Conservation (phyloP, 2,329 filamentous ascomycete genomes). For the Cercospora sp. region DNA sequence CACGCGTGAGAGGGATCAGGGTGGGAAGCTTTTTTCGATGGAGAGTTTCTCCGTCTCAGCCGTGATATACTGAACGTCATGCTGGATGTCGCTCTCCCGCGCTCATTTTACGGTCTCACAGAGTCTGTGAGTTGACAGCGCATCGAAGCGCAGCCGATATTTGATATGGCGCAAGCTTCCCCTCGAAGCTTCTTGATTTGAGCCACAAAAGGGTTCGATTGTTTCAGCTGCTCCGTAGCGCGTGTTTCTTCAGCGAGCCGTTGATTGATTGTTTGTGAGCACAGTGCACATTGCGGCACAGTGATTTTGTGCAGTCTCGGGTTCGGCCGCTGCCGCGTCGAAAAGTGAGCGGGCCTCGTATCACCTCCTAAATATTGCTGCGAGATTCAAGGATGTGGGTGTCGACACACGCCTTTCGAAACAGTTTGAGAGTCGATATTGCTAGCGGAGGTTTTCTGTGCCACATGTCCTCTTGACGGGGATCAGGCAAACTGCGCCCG, state of each 20-base stretch:
- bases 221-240: conserved; percentile 2
- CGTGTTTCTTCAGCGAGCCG: neutral
- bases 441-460: neutral
- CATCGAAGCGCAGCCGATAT: neutral
- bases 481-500: neutral
- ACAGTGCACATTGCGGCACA: neutral
- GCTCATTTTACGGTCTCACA: neutral
- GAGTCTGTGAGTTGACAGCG: neutral
- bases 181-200: neutral
- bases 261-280: neutral
- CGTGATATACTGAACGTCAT: neutral
- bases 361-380: neutral
- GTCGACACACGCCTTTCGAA: neutral
- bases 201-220: neutral
- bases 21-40: neutral
- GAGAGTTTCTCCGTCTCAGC: neutral
- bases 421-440: neutral
- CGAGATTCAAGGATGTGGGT: neutral
- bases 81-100: neutral
- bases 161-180: neutral
- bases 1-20: neutral
- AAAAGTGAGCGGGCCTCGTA: neutral
- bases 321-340: neutral
- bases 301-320: neutral
- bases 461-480: neutral